Percentiles rank a stretch among this genome's conserved stretches.
phyloP scores from a whole-genome alignment of 192 early-diverging fungal species.

The Rhizophagus sp. region DNA sequence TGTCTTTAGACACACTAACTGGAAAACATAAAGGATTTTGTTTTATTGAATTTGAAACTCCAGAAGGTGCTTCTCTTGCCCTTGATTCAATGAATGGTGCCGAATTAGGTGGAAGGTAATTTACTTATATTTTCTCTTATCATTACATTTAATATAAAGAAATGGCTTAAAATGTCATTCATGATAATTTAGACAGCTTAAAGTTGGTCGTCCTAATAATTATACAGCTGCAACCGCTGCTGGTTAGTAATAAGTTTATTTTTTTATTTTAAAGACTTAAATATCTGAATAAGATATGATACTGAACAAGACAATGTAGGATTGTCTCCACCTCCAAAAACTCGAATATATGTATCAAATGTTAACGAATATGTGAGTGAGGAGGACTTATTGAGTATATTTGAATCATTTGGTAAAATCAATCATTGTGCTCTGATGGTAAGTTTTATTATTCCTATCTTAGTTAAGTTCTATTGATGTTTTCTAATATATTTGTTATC shows the following conservation, averaged over 20 bases:
- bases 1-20: conserved; percentile 74
- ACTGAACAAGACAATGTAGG: conserved; percentile 31
- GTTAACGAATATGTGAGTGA: conserved; percentile 77
- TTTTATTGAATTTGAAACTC: conserved; percentile 87
- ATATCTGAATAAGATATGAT: not conserved
- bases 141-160: not conserved
- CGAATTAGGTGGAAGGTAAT: conserved; percentile 76
- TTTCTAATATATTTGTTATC: not conserved
- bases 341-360: conserved; percentile 84
- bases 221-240: conserved; percentile 63
- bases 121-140: conserved; percentile 17
- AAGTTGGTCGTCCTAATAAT: conserved; percentile 86
- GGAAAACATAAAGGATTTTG: conserved; percentile 88
- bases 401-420: conserved; percentile 83
- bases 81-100: conserved; percentile 79
- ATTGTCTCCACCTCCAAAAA: conserved; percentile 60
- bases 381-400: conserved; percentile 72
- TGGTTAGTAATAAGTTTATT: conserved; percentile 31
- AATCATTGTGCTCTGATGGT: conserved; percentile 69
- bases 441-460: conserved; percentile 18
- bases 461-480: not conserved
- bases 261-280: not conserved
- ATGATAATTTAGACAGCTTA: conserved; percentile 51
- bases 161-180: not conserved
- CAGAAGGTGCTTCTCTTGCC: conserved; percentile 82